phyloP scores from a whole-genome alignment of 257 asterid species.

The Nicotiana obtusifolia region DNA sequence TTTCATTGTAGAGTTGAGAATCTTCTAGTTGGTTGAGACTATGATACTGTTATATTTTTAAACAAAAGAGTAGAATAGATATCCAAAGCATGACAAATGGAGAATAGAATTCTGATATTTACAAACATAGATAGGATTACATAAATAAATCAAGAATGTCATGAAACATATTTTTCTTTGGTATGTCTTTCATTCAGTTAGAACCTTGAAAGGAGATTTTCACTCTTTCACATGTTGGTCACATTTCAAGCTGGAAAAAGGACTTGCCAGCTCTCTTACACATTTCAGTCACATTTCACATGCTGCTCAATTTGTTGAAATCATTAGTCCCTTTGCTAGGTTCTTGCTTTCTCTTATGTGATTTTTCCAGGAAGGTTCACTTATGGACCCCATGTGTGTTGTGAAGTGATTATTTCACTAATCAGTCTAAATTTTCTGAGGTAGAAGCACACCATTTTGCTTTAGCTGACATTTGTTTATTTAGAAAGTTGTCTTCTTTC shows the following conservation, averaged over 20 bases:
- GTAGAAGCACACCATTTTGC: not conserved
- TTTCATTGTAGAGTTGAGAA: not conserved
- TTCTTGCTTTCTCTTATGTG: not conserved
- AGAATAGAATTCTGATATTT: not conserved
- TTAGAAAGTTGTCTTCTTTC: constrained; percentile 1
- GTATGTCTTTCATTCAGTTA: not conserved
- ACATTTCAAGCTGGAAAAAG: constrained; percentile 3
- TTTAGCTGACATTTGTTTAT: not conserved
- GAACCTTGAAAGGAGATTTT: not conserved
- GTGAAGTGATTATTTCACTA: constrained; percentile 1
- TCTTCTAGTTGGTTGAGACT: not conserved
- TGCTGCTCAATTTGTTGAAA: not conserved
- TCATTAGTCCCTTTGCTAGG: not conserved
- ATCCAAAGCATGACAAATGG: not conserved
- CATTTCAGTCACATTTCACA: not conserved
- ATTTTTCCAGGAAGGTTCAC: not conserved
- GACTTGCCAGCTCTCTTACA: not conserved
- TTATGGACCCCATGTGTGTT: not conserved
- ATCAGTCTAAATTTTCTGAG: not conserved
- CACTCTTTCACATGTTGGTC: not conserved
- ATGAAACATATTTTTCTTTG: not conserved
- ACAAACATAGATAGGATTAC: not conserved
- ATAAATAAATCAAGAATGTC: not conserved
- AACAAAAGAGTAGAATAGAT: not conserved
- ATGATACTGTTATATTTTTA: not conserved